phyloP scores from a whole-genome alignment of 2,329 filamentous ascomycete species.

The Xylariaceae sp. region DNA sequence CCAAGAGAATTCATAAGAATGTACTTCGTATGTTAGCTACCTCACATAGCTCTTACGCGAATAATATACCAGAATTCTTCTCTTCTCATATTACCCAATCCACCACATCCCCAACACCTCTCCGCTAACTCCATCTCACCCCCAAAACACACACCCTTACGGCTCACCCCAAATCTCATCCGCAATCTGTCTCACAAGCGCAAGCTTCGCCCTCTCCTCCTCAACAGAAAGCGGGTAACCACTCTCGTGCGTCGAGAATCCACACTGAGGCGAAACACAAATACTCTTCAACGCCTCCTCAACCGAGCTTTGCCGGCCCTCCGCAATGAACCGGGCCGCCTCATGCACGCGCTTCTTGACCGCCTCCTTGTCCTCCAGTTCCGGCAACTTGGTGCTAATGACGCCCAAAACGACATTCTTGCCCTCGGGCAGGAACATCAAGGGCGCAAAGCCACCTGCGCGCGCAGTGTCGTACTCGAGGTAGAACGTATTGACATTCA shows the following conservation, averaged over 20 bases:
- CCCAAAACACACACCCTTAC: conserved; percentile 17
- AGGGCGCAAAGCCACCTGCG: conserved; percentile 61
- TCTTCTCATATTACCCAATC: too few species aligned
- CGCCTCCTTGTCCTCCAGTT: conserved; percentile 59
- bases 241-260: conserved; percentile 68
- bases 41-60: too few species aligned
- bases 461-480: conserved; percentile 64
- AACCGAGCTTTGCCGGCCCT: conserved; percentile 57
- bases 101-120: neutral
- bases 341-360: conserved; percentile 54
- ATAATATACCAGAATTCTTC: too few species aligned
- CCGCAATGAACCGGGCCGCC: conserved; percentile 63
- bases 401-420: conserved; percentile 61
- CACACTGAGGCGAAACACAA: conserved; percentile 65
- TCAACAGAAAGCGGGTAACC: conserved; percentile 64
- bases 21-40: too few species aligned
- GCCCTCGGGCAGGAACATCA: conserved; percentile 53
- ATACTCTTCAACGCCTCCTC: conserved; percentile 66
- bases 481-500: conserved; percentile 63
- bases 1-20: too few species aligned
- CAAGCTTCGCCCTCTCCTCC: conserved; percentile 69
- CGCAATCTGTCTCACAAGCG: conserved; percentile 64
- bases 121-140: neutral
- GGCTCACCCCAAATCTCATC: conserved; percentile 63
- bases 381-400: conserved; percentile 57